Percentiles rank a stretch among this genome's conserved stretches.
Conservation (phyloP, 2,329 filamentous ascomycete genomes). For the Hortaea sp. region DNA sequence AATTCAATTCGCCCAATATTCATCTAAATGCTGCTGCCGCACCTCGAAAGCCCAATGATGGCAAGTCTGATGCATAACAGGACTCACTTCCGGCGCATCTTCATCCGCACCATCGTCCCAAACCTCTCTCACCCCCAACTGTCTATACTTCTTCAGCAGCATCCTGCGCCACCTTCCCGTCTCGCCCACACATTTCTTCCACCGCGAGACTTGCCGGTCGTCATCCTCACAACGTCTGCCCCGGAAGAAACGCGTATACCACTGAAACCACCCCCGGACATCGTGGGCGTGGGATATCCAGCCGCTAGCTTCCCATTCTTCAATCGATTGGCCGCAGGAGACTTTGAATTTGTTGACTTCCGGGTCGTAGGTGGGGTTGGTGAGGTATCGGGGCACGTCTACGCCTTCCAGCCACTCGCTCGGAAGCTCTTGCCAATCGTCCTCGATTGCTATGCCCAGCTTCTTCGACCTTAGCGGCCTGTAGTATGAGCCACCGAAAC, state of each 20-base stretch:
- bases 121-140: constrained; percentile 39
- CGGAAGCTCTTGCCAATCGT: constrained; percentile 40
- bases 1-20: constrained; percentile 30
- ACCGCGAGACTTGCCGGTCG: constrained; percentile 41
- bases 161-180: constrained; percentile 42
- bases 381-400: constrained; percentile 31
- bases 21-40: constrained; percentile 40
- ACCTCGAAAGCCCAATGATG: constrained; percentile 48
- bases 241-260: constrained; percentile 45
- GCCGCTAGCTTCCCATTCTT: constrained; percentile 46
- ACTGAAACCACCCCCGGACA: constrained; percentile 48
- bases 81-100: constrained; percentile 38
- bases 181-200: constrained; percentile 44
- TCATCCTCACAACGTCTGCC: constrained; percentile 44
- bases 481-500: constrained; percentile 45
- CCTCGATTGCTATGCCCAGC: constrained; percentile 32
- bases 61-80: constrained; percentile 48
- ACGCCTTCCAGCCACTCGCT: constrained; percentile 34
- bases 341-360: constrained; percentile 46
- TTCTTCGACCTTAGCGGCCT: constrained; percentile 37
- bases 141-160: constrained; percentile 43
- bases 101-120: constrained; percentile 35
- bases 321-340: constrained; percentile 43
- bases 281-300: constrained; percentile 47
- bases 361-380: constrained; percentile 33